Base-by-base conservation (phyloP, 805 yeast genomes). In the Ogataea paraovalis region DNA sequence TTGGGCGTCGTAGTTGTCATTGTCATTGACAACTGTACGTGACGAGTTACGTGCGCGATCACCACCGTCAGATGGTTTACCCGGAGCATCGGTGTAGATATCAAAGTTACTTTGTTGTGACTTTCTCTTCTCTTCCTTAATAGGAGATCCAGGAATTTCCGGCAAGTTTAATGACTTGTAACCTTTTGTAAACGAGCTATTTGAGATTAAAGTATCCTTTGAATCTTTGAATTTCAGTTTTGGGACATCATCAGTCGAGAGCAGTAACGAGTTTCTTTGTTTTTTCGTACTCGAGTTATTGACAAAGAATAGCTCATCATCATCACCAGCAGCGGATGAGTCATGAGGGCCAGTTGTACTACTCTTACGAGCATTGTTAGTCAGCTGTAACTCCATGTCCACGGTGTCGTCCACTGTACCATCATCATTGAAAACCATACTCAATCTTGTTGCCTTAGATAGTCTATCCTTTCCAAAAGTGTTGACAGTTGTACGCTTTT, bases 161-260 rank as follows among this genome's bases (percentile, higher is more conserved):
- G 83, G 84, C 48, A 79, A 60, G 50, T 75, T 79, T 23, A 73
- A 66, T 30, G 58, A 57, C n/a, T 60, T 67, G 12, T n/a, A 34
- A 39, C 61, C 69, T 14, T 62, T 69, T 2, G 68, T 66, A 43
- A 59, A 61, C 36, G 41, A 39, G 19, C 61, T 16, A 16, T 9
- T 59, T 25, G 77, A 70, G 23, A 71, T 68, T 61, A 75, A 68
- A 1, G 80, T 72, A 51, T 74, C 79, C 23, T 63, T 61, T 1
- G 68, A 64, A 23, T 57, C 62, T 33, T 61, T 59, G 47, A 53
- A 54, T 3, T 51, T 45, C 22, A 65, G 50, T 9, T 48, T 30
- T 12, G 68, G 63, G 18, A 51, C 30, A 32, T 48, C 46, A 9
- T 48, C 56, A 32, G 38, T 46, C 9, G 55, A 43, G 23, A 61